Conservation (phyloP, 345 rosid genomes). For the Streptanthus diversifolius region DNA sequence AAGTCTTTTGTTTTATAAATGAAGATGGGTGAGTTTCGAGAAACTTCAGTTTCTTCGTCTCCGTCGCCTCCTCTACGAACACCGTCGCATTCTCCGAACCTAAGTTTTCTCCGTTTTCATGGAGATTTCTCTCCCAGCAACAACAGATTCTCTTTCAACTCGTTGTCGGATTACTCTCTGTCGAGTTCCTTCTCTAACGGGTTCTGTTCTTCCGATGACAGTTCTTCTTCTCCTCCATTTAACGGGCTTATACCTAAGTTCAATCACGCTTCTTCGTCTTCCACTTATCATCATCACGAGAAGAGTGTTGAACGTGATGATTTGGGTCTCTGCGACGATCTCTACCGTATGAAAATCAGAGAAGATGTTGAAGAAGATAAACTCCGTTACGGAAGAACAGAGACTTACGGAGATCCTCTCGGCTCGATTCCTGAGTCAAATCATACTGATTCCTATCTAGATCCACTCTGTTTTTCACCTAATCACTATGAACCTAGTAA, state of each 20-base stretch:
- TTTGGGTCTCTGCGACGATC: slow-evolving; percentile 27
- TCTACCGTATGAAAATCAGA: slow-evolving; percentile 16
- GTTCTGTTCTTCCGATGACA: slow-evolving; percentile 37
- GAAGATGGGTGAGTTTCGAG: slow-evolving; percentile 26
- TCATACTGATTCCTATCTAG: not conserved
- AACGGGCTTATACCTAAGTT: not conserved
- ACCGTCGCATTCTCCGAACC: slow-evolving; percentile 12
- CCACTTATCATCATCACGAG: not conserved
- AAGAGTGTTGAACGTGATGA: slow-evolving; percentile 13
- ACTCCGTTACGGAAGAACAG: not conserved
- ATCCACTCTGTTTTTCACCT: slow-evolving; percentile 1
- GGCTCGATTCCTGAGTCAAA: slow-evolving; percentile 7
- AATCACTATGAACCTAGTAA: slow-evolving; percentile 2
- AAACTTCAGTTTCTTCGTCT: slow-evolving; percentile 5
- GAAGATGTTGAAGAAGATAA: slow-evolving; percentile 13
- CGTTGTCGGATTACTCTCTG: slow-evolving; percentile 35
- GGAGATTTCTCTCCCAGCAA: slow-evolving; percentile 27
- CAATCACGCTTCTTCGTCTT: not conserved
- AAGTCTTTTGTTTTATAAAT: not conserved
- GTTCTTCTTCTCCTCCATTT: slow-evolving; percentile 37
- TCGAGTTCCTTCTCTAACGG: slow-evolving; percentile 44
- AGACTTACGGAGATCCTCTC: not conserved
- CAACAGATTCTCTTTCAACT: slow-evolving; percentile 39
- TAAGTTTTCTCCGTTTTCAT: not conserved
- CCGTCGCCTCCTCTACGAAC: slow-evolving; percentile 11